Percentiles rank a stretch among this genome's conserved stretches.
phyloP scores from a whole-genome alignment of 1,284 basidiomycete species.

The Xanthoconium separans region DNA sequence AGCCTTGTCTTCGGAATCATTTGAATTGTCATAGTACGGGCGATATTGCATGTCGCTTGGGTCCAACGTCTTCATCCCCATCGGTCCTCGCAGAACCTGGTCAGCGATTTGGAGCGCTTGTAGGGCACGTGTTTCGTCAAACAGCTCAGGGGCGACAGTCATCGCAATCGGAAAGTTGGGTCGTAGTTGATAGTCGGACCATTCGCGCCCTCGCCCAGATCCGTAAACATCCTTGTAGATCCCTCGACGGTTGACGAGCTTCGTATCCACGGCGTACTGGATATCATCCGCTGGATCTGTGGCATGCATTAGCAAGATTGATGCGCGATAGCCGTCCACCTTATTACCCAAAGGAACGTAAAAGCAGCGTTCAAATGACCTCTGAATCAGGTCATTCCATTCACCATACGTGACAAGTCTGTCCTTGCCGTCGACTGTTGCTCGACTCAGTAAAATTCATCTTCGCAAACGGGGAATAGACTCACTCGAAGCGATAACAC shows the following conservation, averaged over 20 bases:
- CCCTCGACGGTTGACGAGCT: constrained; percentile 84
- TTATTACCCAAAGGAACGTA: constrained; percentile 79
- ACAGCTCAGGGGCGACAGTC: constrained; percentile 96
- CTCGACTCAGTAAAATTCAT: constrained; percentile 7
- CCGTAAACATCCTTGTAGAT: constrained; percentile 99
- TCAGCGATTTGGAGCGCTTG: constrained; percentile 77
- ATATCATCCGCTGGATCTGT: constrained; percentile 71
- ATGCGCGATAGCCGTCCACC: background rate
- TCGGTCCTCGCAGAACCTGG: constrained; percentile 71
- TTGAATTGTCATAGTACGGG: constrained; percentile 88
- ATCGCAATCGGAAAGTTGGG: constrained; percentile 95
- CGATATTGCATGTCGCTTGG: constrained; percentile 83
- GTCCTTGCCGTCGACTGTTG: constrained; percentile 69
- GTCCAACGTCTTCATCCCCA: constrained; percentile 95
- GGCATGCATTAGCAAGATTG: constrained; percentile 5
- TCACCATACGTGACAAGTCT: constrained; percentile 84
- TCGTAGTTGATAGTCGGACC: constrained; percentile 95
- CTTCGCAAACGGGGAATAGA: background rate
- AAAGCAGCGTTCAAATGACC: constrained; percentile 88
- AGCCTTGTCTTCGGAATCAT: constrained; percentile 79
- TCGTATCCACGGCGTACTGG: constrained; percentile 70
- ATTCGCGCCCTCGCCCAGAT: constrained; percentile 82
- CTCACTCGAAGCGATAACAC: constrained; percentile 80
- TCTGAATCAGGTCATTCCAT: constrained; percentile 85
- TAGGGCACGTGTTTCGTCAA: constrained; percentile 79